Evolutionary conservation across 106 monocot species (phyloP), one percentile per base, ranked within the genome.

Genomic region (Dioscorea zingiberensis): DNA sequence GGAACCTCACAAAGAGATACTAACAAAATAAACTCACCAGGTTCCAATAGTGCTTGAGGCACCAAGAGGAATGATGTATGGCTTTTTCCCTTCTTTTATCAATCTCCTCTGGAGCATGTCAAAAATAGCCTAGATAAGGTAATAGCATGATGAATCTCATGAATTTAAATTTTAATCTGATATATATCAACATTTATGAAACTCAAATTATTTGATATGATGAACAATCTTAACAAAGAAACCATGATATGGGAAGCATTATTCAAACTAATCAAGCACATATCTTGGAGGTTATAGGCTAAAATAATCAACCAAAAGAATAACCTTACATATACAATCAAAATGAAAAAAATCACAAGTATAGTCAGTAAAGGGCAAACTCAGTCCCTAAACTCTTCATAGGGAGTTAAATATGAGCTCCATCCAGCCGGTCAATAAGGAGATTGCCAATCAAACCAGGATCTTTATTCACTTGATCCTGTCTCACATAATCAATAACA

Each of bases 21-120:
- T 6, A 38, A 38, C 0, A 38, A 38, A 38, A 38, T 45, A 16
- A 63, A 57, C 81, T 84, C 73, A 95, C 94, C 94, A 95, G 61
- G 87, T 95, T 65, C 94, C 94, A n/a, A 95, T 76, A 48, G 94
- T 85, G 71, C 91, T 95, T 60, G 94, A 95, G 76, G 91, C 94
- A 45, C 94, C 94, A 72, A 91, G 87, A 59, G 94, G 94, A 79
- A 95, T 95, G 32, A 95, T 72, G 73, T 91, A 95, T 47, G 94
- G 94, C 23, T 83, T 95, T 76, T 83, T 83, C 62, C 94, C 91
- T 83, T 91, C 80, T 51, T 67, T 75, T 62, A 70, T 4, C 45
- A 95, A 44, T 72, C 72, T 82, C 54, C 79, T 72, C 74, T 91
- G 83, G 5, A 95, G 83, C 47, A 88, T 44, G 5, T 95, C 87